A percentile compares a stretch with the other conserved stretches of the same genome.
phyloP scores from a whole-genome alignment of 148 eudicot species.

The Nepenthes mirabilis region DNA sequence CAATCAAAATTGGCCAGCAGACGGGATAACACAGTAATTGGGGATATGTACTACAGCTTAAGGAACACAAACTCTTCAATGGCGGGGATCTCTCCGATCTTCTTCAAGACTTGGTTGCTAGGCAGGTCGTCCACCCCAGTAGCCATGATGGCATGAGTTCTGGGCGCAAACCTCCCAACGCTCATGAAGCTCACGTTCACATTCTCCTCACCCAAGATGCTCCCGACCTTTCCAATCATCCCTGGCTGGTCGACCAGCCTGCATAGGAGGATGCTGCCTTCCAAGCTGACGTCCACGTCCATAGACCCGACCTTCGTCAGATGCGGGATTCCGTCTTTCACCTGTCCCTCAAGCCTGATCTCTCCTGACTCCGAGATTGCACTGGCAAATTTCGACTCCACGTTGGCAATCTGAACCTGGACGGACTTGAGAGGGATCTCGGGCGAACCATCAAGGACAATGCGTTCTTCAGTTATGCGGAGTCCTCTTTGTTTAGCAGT shows the following conservation, averaged over 20 bases:
- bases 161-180: conserved; percentile 76
- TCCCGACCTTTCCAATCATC: conserved; percentile 89
- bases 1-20: too few relatives aligned
- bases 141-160: conserved; percentile 88
- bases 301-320: conserved; percentile 77
- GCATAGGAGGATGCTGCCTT: conserved; percentile 76
- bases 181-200: conserved; percentile 95
- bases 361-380: conserved; percentile 83
- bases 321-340: conserved; percentile 81
- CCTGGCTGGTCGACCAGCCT: conserved; percentile 91
- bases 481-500: conserved; percentile 86
- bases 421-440: conserved; percentile 73
- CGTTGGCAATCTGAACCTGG: conserved; percentile 71
- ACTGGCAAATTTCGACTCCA: conserved; percentile 78
- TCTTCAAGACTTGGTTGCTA: conserved; percentile 50
- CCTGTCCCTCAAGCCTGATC: conserved; percentile 65
- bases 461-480: conserved; percentile 63
- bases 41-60: conserved; percentile 23
- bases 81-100: conserved; percentile 77
- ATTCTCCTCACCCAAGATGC: conserved; percentile 70
- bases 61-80: conserved; percentile 83
- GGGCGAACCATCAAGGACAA: conserved; percentile 72
- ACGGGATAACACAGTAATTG: too few relatives aligned
- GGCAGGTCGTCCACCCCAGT: conserved; percentile 90
- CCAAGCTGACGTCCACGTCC: conserved; percentile 83